Base-by-base conservation (phyloP, 495 filamentous ascomycete genomes). In the Chaetomium cochliodes region DNA sequence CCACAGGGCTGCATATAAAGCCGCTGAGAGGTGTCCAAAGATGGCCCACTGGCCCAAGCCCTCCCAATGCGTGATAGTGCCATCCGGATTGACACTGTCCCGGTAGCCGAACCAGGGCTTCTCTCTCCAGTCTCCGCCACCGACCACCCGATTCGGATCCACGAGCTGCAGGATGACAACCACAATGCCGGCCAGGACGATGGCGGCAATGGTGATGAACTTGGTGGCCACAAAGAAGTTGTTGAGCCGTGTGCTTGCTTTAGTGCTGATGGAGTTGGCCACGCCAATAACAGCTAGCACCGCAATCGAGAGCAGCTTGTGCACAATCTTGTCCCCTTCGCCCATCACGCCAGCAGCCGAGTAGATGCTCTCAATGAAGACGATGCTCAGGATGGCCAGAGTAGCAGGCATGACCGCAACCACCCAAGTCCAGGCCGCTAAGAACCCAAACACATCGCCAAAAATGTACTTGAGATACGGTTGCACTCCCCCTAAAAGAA, bases 391-490 rank as follows among this genome's bases (percentile, higher is more conserved):
- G 25, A 85, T 86, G 6, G 84, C 84, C 39, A 85, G 72, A 0
- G 84, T 82, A 0, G 82, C 79, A 2, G 84, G 84, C 80, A 83
- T 86, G 15, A 84, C 79, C 16, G 80, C 82, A 1, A 83, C 79
- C 52, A 86, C 79, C 84, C 83, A 86, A 0, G 79, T 83, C 84
- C 84, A 87, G 0, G 82, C 82, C 0, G 79, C 78, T 16, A 85
- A 63, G 66, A 84, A 85, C 22, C 80, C 84, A 65, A 82, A 77
- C 0, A 81, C 67, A 56, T 86, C 83, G 1, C 84, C 84, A 63
- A 79, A 87, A 25, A 83, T 81, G 72, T 84, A 77, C 60, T 78
- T 77, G 5, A 87, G 77, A 63, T 81, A 85, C 1, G 79, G 80
- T 69, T 86, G 84, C 16, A 85, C 77, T 6, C 82, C 84, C 9